phyloP scores from a whole-genome alignment of 163 green algal genomes.

The Trebouxiophyceae sp. region DNA sequence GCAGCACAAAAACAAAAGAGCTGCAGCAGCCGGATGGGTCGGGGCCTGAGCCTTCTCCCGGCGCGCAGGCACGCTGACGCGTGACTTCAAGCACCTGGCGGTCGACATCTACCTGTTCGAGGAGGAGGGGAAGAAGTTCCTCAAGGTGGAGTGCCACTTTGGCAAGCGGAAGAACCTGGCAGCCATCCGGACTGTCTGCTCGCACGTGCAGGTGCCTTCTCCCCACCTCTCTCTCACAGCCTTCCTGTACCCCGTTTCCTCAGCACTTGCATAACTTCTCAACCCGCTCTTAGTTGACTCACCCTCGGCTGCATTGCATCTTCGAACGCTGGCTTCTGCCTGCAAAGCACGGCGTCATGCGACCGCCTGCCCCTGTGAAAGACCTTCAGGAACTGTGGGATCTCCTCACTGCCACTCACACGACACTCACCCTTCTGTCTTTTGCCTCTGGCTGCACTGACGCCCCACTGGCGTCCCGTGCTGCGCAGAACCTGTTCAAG shows the following conservation, averaged over 20 bases:
- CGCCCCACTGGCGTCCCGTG: background rate
- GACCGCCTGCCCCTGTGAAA: too few relatives aligned
- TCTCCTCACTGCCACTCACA: too few relatives aligned
- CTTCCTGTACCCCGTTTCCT: too few relatives aligned
- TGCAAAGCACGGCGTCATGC: too few relatives aligned
- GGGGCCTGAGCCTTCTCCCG: background rate
- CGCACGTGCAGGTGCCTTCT: slow-evolving; percentile 67
- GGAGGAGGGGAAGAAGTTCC: slow-evolving; percentile 26
- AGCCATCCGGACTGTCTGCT: slow-evolving; percentile 82
- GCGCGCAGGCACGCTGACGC: slow-evolving; percentile 46
- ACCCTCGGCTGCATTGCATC: too few relatives aligned
- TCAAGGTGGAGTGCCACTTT: slow-evolving; percentile 87
- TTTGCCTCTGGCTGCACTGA: too few relatives aligned
- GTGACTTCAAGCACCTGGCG: slow-evolving; percentile 83
- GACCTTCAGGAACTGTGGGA: too few relatives aligned
- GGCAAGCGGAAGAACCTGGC: slow-evolving; percentile 88
- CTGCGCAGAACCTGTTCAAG: slow-evolving; percentile 90
- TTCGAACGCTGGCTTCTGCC: too few relatives aligned
- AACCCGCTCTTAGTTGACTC: too few relatives aligned
- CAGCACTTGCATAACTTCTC: too few relatives aligned
- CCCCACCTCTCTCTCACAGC: too few relatives aligned
- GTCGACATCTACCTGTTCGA: slow-evolving; percentile 87
- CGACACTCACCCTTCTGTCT: background rate
- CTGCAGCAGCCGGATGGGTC: background rate
- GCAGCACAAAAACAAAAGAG: background rate